phyloP scores from a whole-genome alignment of 2,329 filamentous ascomycete genomes.

The Pseudogymnoascus sp. region DNA sequence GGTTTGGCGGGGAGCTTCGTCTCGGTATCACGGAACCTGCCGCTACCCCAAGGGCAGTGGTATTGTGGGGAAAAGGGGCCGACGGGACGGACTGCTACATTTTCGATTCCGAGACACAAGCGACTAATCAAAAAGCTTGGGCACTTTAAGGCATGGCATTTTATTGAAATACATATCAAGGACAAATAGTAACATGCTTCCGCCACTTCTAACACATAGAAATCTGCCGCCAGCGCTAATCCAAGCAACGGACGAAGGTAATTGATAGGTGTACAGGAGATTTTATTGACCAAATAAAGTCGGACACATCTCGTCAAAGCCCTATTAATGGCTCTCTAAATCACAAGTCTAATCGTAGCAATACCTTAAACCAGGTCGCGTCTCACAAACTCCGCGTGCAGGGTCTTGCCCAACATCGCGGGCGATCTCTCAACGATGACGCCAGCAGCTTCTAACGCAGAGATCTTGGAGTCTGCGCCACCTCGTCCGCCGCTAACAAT shows the following conservation, averaged over 20 bases:
- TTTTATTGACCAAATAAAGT: constrained; percentile 26
- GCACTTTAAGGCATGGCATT: background rate
- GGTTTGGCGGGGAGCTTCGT: constrained; percentile 9
- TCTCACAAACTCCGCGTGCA: constrained; percentile 93
- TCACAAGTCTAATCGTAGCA: constrained; percentile 15
- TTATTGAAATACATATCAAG: constrained; percentile 6
- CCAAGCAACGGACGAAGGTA: constrained; percentile 15
- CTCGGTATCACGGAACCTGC: constrained; percentile 6
- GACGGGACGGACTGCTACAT: background rate
- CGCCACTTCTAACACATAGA: background rate
- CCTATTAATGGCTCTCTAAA: constrained; percentile 23
- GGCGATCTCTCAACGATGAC: constrained; percentile 95
- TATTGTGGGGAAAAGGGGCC: background rate
- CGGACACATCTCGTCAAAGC: constrained; percentile 26
- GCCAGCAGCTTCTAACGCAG: constrained; percentile 83
- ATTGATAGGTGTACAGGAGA: constrained; percentile 30
- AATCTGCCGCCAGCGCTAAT: background rate
- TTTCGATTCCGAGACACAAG: background rate
- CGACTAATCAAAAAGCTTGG: background rate
- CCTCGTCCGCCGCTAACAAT: constrained; percentile 98
- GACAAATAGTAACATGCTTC: constrained; percentile 2
- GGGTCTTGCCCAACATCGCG: constrained; percentile 81
- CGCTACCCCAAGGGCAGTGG: background rate
- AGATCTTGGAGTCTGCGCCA: constrained; percentile 96
- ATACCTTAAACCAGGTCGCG: constrained; percentile 72